Evolutionary conservation across 345 rosid species (phyloP), one percentile per base, ranked within the genome.

Genomic region (Combretum micranthum): DNA sequence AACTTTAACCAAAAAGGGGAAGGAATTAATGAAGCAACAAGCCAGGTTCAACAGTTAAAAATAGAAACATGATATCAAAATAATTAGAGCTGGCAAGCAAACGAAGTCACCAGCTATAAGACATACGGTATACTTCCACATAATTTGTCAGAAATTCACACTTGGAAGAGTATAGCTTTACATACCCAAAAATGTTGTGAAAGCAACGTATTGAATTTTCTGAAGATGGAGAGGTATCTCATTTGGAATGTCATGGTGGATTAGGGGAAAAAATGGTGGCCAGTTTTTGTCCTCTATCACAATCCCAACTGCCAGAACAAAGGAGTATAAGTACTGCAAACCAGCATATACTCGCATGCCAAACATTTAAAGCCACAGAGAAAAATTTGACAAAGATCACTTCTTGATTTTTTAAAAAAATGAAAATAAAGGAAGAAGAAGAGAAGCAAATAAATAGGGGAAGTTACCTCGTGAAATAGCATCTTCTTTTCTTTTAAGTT

Each of bases 161-260:
- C 6, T 61, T 20, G 12, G 47, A 61, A 44, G 43, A 32, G 44
- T 32, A 11, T 46, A 26, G 64, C 47, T 32, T 32, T 56, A 62
- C 84, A 59, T 74, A 93, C 97, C 99, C 81, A 93, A 68, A 63
- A 72, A 78, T 53, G 97, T 87, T 45, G 95, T 82, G 77, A 90
- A 93, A 51, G 97, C 97, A 63, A 90, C 91, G 43, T 93, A 93
- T 54, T 81, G 90, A 66, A 81, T 68, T 74, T 66, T 77, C 74
- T 87, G 97, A 52, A 94, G 81, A 72, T 94, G 99, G 59, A 87
- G 66, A 39, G 99, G 99, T 74, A 90, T 94, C 75, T 94, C 97
- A 61, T 78, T 85, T 60, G 86, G 71, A 62, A 90, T 90, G 75
- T 90, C 99, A 67, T 94, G 95, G 70, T 94, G 97, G 74, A 94